These are phyloP conservation scores for Zoysia pacifica DNA, from an alignment of 176 grass and related monocot genomes.

Conservation along the genomic window DNA sequence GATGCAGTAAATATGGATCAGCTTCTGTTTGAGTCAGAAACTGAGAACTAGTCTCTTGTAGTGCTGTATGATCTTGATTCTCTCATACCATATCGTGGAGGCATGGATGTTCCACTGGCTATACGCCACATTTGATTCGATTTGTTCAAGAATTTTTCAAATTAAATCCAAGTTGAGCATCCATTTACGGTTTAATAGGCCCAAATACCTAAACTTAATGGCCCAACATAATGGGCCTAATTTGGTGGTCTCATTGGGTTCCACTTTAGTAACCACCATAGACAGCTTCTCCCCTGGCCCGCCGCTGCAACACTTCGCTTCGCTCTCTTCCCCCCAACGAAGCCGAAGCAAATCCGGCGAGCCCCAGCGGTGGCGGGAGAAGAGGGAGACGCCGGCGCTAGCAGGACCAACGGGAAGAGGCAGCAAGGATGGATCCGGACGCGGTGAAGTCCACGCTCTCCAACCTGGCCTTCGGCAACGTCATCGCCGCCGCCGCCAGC, in stretches of 20 bases:
- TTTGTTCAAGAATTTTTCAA: background rate
- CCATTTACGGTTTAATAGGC: background rate
- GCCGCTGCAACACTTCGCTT: no score
- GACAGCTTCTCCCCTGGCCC: no score
- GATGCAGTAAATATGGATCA: no score
- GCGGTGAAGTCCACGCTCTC: slow-evolving; percentile 72
- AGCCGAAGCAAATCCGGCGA: slow-evolving; percentile 25
- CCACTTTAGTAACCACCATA: background rate
- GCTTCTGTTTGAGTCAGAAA: background rate
- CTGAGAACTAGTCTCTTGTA: background rate
- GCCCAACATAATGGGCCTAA: background rate
- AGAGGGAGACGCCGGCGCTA: background rate
- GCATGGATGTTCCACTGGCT: no score
- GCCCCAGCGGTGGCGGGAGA: background rate
- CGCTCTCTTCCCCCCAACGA: background rate
- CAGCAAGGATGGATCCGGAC: slow-evolving; percentile 77
- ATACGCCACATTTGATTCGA: no score
- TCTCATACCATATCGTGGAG: no score
- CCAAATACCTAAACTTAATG: background rate
- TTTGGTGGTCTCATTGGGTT: background rate
- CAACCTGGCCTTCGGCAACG: slow-evolving; percentile 78
- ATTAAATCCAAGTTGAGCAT: background rate
- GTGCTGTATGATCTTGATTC: no score
- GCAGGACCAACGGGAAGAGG: background rate
- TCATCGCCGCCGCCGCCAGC: slow-evolving; percentile 83